A percentile compares a stretch with the other conserved stretches of the same genome.
These are phyloP conservation scores for Cercospora brassicicola DNA, from an alignment of 2,329 filamentous ascomycete species.

Conservation along the genomic window DNA sequence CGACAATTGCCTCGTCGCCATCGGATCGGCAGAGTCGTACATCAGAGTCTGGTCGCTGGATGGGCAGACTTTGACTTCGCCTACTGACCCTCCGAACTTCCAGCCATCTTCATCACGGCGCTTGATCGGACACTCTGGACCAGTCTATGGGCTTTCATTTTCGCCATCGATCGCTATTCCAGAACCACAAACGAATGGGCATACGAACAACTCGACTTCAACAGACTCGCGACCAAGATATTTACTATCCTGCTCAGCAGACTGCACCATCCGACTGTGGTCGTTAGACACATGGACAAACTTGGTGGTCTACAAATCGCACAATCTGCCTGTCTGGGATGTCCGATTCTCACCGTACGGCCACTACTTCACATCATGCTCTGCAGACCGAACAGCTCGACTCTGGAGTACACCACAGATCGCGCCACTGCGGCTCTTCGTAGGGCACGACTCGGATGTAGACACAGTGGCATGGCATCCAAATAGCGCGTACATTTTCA, in stretches of 20 bases:
- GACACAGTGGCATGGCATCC: constrained; percentile 91
- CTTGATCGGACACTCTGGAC: constrained; percentile 82
- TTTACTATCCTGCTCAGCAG: constrained; percentile 81
- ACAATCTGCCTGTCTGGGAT: constrained; percentile 85
- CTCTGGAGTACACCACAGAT: constrained; percentile 93
- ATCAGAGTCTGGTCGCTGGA: constrained; percentile 93
- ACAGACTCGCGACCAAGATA: constrained; percentile 65
- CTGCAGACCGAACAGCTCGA: constrained; percentile 85
- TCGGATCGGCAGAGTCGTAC: constrained; percentile 89
- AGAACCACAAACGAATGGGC: constrained; percentile 37
- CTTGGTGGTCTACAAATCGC: constrained; percentile 89
- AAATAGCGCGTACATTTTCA: constrained; percentile 91
- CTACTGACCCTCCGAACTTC: constrained; percentile 62
- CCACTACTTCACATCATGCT: constrained; percentile 88
- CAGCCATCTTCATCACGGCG: constrained; percentile 66
- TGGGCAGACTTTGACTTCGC: constrained; percentile 74
- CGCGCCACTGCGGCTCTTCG: constrained; percentile 80
- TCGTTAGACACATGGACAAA: constrained; percentile 89
- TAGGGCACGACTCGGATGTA: constrained; percentile 91
- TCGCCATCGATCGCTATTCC: constrained; percentile 64
- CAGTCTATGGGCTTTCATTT: constrained; percentile 87
- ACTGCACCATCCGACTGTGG: constrained; percentile 89
- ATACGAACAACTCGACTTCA: constrained; percentile 39
- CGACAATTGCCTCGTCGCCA: constrained; percentile 81
- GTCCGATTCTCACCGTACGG: constrained; percentile 88